These are phyloP conservation scores for Fulvia fulva DNA, from an alignment of 2,329 filamentous ascomycete genomes.

Conservation along the genomic window DNA sequence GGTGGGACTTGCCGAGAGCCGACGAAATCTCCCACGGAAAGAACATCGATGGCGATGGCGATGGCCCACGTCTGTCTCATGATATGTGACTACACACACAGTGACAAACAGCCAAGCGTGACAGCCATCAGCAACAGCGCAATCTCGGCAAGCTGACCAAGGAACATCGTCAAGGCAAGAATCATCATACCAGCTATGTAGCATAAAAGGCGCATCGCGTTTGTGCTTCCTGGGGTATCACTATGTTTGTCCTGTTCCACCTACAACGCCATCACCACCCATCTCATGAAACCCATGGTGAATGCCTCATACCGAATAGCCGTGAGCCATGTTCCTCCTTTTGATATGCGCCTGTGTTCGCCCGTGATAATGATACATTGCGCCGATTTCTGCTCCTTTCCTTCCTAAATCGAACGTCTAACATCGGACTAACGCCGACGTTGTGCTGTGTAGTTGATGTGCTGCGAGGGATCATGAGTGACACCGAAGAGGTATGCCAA, in stretches of 20 bases:
- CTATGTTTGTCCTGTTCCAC: not conserved
- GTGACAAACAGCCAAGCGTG: too few species aligned
- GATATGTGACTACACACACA: too few species aligned
- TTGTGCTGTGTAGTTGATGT: constrained; percentile 20
- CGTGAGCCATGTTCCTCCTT: not conserved
- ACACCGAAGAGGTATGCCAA: constrained; percentile 65
- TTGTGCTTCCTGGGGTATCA: constrained; percentile 2
- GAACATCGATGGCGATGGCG: too few species aligned
- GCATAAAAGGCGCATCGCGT: not conserved
- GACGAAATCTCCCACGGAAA: too few species aligned
- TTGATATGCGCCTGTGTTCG: not conserved
- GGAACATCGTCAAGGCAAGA: not conserved
- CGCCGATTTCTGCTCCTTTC: not conserved
- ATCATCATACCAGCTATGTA: not conserved
- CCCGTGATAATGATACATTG: not conserved
- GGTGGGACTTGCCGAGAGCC: too few species aligned
- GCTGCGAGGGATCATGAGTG: constrained; percentile 24
- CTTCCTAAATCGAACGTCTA: not conserved
- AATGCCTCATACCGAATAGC: not conserved
- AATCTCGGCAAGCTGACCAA: too few species aligned
- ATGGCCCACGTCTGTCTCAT: too few species aligned
- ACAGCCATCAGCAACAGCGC: too few species aligned
- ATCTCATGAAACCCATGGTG: not conserved
- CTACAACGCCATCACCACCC: not conserved
- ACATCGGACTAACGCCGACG: not conserved